Evolutionary conservation across 805 yeast species (phyloP).

Genomic region (Yamadazyma sp.): DNA sequence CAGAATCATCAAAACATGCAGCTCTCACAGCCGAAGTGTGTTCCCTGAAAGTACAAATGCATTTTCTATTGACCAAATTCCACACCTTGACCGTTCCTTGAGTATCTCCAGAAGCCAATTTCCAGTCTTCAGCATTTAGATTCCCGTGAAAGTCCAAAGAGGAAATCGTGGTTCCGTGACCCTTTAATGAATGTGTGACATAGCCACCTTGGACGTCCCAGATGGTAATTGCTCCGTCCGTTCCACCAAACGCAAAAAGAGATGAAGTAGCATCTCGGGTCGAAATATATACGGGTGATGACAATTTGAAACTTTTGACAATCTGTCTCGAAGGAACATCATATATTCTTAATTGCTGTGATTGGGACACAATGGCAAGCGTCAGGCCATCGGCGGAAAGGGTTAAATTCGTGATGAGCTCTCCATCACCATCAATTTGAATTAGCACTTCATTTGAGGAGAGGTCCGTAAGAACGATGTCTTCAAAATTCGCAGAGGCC

Average conservation of each 20-base stretch:
- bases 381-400: constrained; percentile 73
- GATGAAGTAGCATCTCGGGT: constrained; percentile 79
- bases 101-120: constrained; percentile 68
- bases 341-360: constrained; percentile 76
- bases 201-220: constrained; percentile 90
- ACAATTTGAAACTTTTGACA: constrained; percentile 53
- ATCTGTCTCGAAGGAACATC: constrained; percentile 41
- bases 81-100: constrained; percentile 56
- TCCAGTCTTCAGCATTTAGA: constrained; percentile 67
- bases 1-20: constrained; percentile 57
- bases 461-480: constrained; percentile 67
- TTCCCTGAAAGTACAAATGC: constrained; percentile 60
- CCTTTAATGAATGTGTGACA: constrained; percentile 85
- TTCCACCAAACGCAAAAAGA: constrained; percentile 88
- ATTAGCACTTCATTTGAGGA: constrained; percentile 56
- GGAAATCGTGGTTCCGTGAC: constrained; percentile 89
- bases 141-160: constrained; percentile 73
- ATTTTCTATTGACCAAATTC: constrained; percentile 74
- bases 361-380: constrained; percentile 75
- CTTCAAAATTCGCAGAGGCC: constrained; percentile 81
- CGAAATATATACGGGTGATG: constrained; percentile 82
- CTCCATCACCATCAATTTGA: constrained; percentile 81
- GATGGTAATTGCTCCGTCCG: constrained; percentile 88
- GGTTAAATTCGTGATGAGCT: constrained; percentile 68
- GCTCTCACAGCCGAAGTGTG: constrained; percentile 89